Conservation (phyloP, 371 early-diverging fungal species). For the Rhizopus delemar region DNA sequence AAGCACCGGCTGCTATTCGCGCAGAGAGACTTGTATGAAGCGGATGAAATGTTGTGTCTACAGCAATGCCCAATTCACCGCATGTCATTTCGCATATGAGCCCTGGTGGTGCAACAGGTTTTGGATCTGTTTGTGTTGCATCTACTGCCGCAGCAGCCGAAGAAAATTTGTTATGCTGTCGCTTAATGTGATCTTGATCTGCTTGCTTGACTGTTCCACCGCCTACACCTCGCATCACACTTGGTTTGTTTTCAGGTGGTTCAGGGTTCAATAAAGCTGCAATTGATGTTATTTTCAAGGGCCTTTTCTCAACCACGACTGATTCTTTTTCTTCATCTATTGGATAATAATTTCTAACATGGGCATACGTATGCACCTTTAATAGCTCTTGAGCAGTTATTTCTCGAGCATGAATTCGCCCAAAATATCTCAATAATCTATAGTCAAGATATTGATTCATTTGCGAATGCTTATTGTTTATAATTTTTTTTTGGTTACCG, state of each 20-base stretch:
- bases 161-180: conserved; percentile 40
- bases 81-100: conserved; percentile 57
- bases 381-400: conserved; percentile 54
- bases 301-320: conserved; percentile 15
- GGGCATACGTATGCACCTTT: conserved; percentile 53
- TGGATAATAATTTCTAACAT: conserved; percentile 58
- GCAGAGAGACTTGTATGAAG: conserved; percentile 56
- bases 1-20: conserved; percentile 57
- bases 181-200: conserved; percentile 29
- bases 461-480: background rate
- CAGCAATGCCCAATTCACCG: conserved; percentile 58
- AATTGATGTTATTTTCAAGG: conserved; percentile 38
- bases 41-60: conserved; percentile 65
- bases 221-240: conserved; percentile 35
- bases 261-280: conserved; percentile 37
- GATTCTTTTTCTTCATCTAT: conserved; percentile 20
- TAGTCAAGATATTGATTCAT: conserved; percentile 3
- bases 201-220: conserved; percentile 38
- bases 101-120: conserved; percentile 49
- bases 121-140: conserved; percentile 22
- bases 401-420: conserved; percentile 54
- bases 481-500: conserved; percentile 30
- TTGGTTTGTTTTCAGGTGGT: conserved; percentile 10
- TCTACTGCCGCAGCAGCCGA: conserved; percentile 33
- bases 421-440: conserved; percentile 55